Evolutionary conservation across 2,329 filamentous ascomycete species (phyloP), one percentile per base, ranked within the genome.

Genomic region (Davidsoniella neocaledoniae): DNA sequence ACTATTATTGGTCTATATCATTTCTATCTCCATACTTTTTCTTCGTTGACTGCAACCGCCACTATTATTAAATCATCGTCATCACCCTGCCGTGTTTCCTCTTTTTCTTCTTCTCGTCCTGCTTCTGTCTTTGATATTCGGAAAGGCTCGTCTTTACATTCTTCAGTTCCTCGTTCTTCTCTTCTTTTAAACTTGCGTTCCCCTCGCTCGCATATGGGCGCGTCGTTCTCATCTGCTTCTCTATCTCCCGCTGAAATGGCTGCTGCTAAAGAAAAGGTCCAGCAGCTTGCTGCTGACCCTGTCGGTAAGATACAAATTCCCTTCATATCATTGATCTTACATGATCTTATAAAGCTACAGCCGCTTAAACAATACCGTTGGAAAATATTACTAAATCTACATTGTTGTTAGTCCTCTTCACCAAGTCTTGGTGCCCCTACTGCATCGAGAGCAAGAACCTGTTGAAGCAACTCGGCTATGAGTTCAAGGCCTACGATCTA

Each of bases 381-480:
- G 39, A 23, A 25, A 2, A 12, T 7, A 23, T 4, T 21, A 19
- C 7, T 23, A 42, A 42, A 42, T 37, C 6, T n/a, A 16, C 16
- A 16, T 43, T 10, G 9, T 40, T 23, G 4, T 4, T 26, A 85
- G 84, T 91, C 60, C 85, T 98, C 64, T 98, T 98, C 76, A 88
- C 83, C 68, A 98, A 98, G 73, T 86, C 82, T 14, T 94, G 86
- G 71, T 98, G 91, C 76, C 87, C 88, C 10, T 93, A 94, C 76
- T 96, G 90, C 75, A 73, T 68, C 52, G 72, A 79, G 53, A 79
- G 82, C 58, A 96, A 96, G 79, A 61, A 72, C 51, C 72, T 86
- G 46, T 71, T 98, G 58, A 76, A 72, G 60, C 70, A 77, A 52
- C 58, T 79, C 52, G 78, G 79, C 56, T 85, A 84, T 54, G 83